A percentile compares a stretch with the other conserved stretches of the same genome.
Evolutionary conservation across 1,284 basidiomycete genomes (phyloP).

Genomic region (Boletus hoseneyae): DNA sequence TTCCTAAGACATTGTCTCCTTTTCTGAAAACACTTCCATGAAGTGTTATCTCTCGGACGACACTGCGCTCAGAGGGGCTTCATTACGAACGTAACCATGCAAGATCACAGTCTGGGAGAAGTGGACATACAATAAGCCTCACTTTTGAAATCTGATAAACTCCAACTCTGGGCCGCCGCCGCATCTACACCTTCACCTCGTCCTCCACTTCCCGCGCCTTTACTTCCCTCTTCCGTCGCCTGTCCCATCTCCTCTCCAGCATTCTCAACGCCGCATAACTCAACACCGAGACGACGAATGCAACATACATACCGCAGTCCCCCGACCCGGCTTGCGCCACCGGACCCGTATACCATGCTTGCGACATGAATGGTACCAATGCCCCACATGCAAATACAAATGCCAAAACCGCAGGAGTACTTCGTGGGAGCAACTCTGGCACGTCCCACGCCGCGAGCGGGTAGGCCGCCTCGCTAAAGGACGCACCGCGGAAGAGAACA

Average conservation of each 20-base stretch:
- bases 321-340: slow-evolving; percentile 48
- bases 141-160: neutral
- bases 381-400: slow-evolving; percentile 46
- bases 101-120: too few relatives aligned
- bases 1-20: neutral
- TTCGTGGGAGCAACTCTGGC: slow-evolving; percentile 21
- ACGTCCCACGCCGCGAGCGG: slow-evolving; percentile 24
- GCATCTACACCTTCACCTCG: slow-evolving; percentile 5
- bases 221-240: neutral
- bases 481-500: slow-evolving; percentile 47
- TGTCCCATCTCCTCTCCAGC: slow-evolving; percentile 35
- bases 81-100: too few relatives aligned
- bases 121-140: neutral
- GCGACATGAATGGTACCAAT: slow-evolving; percentile 56
- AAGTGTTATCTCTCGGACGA: too few relatives aligned
- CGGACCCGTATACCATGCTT: slow-evolving; percentile 55
- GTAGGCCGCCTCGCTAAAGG: slow-evolving; percentile 30
- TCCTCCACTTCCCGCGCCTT: neutral
- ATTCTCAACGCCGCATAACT: slow-evolving; percentile 41
- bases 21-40: neutral
- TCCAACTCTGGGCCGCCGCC: too few relatives aligned
- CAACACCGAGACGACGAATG: slow-evolving; percentile 40
- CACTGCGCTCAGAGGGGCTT: too few relatives aligned
- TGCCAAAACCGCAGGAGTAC: slow-evolving; percentile 42
- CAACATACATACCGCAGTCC: slow-evolving; percentile 53